These are phyloP conservation scores for Hypoxylon sp. DNA, from an alignment of 2,329 filamentous ascomycete genomes.

Conservation along the genomic window DNA sequence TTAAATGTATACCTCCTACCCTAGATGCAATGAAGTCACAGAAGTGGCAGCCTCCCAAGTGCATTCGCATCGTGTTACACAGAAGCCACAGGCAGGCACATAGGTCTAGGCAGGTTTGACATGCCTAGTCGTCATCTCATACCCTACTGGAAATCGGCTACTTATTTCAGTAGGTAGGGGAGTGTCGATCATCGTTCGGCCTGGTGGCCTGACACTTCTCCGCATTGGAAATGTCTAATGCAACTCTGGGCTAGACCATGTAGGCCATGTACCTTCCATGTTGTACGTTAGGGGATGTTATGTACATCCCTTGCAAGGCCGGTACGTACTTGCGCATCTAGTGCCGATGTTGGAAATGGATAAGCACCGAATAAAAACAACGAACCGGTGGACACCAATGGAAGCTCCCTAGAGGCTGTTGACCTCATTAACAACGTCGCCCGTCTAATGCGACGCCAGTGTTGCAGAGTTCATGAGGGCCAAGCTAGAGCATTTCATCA, in stretches of 20 bases:
- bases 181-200: constrained; percentile 36
- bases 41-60: background rate
- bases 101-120: constrained; percentile 2
- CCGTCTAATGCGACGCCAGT: constrained; percentile 39
- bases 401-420: constrained; percentile 22
- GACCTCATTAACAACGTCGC: constrained; percentile 32
- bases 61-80: constrained; percentile 23
- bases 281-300: background rate
- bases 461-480: constrained; percentile 37
- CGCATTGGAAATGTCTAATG: constrained; percentile 32
- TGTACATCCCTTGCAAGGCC: constrained; percentile 8
- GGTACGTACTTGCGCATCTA: constrained; percentile 8
- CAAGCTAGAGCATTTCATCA: constrained; percentile 46
- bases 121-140: constrained; percentile 11
- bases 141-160: constrained; percentile 2
- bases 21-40: background rate
- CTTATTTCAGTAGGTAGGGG: constrained; percentile 18
- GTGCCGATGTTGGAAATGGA: constrained; percentile 15
- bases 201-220: constrained; percentile 41
- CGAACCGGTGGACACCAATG: constrained; percentile 22
- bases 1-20: background rate
- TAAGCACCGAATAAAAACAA: constrained; percentile 16
- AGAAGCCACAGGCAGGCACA: constrained; percentile 13
- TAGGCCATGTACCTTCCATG: constrained; percentile 7
- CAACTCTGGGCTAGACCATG: constrained; percentile 11